Conservation (phyloP, 2,329 filamentous ascomycete genomes). For the Massarina eburnea region DNA sequence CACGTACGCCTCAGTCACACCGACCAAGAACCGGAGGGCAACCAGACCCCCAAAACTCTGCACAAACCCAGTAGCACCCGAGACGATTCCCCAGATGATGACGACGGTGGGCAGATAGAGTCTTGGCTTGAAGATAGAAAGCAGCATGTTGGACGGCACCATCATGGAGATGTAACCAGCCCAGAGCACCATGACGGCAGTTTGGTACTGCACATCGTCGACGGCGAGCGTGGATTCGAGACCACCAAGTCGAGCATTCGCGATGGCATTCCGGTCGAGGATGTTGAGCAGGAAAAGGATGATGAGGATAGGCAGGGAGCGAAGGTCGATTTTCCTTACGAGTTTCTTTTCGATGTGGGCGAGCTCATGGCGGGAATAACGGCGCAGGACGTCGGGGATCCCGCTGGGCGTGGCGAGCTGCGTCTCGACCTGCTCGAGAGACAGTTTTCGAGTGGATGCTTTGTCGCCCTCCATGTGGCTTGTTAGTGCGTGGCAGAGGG, state of each 20-base stretch:
- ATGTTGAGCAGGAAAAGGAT: slow-evolving; percentile 34
- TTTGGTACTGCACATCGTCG: slow-evolving; percentile 21
- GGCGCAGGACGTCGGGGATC: slow-evolving; percentile 15
- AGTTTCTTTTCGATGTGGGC: slow-evolving; percentile 30
- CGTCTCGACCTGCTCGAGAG: slow-evolving; percentile 13
- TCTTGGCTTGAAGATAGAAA: slow-evolving; percentile 57
- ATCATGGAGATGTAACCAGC: slow-evolving; percentile 63
- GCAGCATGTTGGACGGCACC: slow-evolving; percentile 61
- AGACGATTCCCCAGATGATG: slow-evolving; percentile 46
- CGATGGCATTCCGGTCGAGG: slow-evolving; percentile 34
- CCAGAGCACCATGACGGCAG: slow-evolving; percentile 55
- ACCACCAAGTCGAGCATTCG: slow-evolving; percentile 28
- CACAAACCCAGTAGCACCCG: slow-evolving; percentile 51
- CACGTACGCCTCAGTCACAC: slow-evolving; percentile 22
- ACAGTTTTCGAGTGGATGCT: slow-evolving; percentile 9
- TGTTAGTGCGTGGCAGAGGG: too few relatives aligned
- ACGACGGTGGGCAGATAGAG: slow-evolving; percentile 56
- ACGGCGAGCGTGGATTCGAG: slow-evolving; percentile 23
- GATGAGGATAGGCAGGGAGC: slow-evolving; percentile 31
- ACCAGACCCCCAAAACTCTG: slow-evolving; percentile 47
- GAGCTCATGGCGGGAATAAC: slow-evolving; percentile 16
- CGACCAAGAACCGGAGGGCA: slow-evolving; percentile 46
- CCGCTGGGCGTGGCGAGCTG: slow-evolving; percentile 2
- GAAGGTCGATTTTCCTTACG: slow-evolving; percentile 31
- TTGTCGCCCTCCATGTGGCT: slow-evolving; percentile 5